Base-by-base conservation (phyloP, 805 yeast species). In the Spathaspora sp. region DNA sequence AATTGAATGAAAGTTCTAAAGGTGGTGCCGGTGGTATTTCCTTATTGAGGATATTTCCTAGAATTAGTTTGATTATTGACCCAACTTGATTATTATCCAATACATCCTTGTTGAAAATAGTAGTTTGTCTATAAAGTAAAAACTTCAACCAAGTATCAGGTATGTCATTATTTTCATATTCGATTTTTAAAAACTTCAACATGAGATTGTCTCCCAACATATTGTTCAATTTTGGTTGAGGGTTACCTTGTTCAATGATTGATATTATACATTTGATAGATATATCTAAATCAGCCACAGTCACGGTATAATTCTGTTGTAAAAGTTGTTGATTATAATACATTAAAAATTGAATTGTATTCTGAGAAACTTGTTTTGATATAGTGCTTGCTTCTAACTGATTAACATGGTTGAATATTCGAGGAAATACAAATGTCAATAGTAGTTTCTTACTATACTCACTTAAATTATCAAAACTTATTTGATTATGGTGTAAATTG, bases 401-500 rank as follows among this genome's bases (percentile, higher is more conserved):
- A 53, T 64, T 67, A 2, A 70, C 58, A 51, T 72, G 79, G 19
- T 61, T 59, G 49, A 73, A 69, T 1, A 73, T 56, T 14, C 52
- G 53, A 5, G 78, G 77, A 50, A 72, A 74, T 5, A 74, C 56
- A 3, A 62, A 50, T 23, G 70, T 71, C 31, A 70, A 57, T 5
- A 70, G 60, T 38, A 73, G 50, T 42, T 64, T 66, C 42, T 62
- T 66, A 2, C 77, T 70, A 45, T 72, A 66, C 12, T 71, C 77
- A 47, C 63, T 68, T 39, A 71, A 55, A 0, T 55, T 54, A 35
- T 35, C 40, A 35, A 35, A 35, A 35, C 14, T 14, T 14, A n/a
- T 16, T n/a, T 35, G 40, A 35, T 35, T 16, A 14, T 29, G 11
- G 14, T 29, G 32, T 29, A 66, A 49, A 35, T 54, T 69, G 3